Conservation (phyloP, 2,329 filamentous ascomycete species). For the Setomelanomma holmii region DNA sequence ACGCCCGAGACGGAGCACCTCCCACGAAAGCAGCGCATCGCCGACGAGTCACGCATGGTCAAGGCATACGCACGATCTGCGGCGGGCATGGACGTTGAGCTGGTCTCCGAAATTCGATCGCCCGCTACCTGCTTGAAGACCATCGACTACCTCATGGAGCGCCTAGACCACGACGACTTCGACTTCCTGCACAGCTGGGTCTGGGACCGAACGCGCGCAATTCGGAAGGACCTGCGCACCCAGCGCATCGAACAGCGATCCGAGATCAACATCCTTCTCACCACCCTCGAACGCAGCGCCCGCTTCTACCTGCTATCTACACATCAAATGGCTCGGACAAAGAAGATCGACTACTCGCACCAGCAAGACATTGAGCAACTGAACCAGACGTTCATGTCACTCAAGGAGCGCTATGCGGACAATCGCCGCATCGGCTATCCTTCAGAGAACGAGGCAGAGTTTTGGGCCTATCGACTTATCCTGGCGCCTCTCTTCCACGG, state of each 20-base stretch:
- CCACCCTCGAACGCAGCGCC: constrained; percentile 68
- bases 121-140: constrained; percentile 56
- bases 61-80: constrained; percentile 69
- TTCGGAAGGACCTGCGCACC: constrained; percentile 71
- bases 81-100: constrained; percentile 67
- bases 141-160: constrained; percentile 53
- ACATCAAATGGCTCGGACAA: constrained; percentile 59
- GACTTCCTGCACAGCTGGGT: constrained; percentile 65
- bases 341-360: constrained; percentile 55
- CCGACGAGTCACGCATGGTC: constrained; percentile 65
- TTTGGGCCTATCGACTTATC: constrained; percentile 66
- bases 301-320: constrained; percentile 69
- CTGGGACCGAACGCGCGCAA: constrained; percentile 70
- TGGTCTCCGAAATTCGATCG: constrained; percentile 69
- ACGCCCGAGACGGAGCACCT: constrained; percentile 45
- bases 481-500: constrained; percentile 55
- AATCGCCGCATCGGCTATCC: constrained; percentile 53
- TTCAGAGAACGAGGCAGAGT: constrained; percentile 68
- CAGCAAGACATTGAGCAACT: constrained; percentile 70
- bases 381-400: constrained; percentile 66
- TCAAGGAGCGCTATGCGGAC: constrained; percentile 59
- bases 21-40: constrained; percentile 42
- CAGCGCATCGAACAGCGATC: constrained; percentile 62
- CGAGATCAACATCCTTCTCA: constrained; percentile 65
- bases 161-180: constrained; percentile 59